A percentile compares a stretch with the other conserved stretches of the same genome.
phyloP scores from a whole-genome alignment of 148 eudicot species.

The Diospyros kaki region DNA sequence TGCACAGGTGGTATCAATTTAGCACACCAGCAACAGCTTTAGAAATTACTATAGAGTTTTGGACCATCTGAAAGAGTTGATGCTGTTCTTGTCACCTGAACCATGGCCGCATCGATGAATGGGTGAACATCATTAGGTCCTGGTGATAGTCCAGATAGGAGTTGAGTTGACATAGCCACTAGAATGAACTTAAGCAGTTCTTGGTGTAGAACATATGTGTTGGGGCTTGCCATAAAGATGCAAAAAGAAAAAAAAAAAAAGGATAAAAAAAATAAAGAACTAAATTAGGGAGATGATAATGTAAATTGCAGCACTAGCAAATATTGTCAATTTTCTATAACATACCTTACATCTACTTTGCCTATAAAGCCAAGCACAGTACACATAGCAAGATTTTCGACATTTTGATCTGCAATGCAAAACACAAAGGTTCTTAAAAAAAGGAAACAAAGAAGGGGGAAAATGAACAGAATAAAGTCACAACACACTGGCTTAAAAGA shows the following conservation, averaged over 20 bases:
- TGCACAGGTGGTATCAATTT: slow-evolving; percentile 28
- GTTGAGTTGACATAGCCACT: slow-evolving; percentile 88
- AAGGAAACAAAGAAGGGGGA: not conserved
- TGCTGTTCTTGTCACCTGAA: slow-evolving; percentile 47
- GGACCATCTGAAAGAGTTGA: not conserved
- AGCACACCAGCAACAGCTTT: not conserved
- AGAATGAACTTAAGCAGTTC: slow-evolving; percentile 88
- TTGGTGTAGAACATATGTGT: slow-evolving; percentile 66
- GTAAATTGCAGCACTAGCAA: not conserved
- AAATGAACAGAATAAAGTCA: not conserved
- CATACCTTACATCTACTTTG: slow-evolving; percentile 79
- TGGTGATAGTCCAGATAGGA: slow-evolving; percentile 79
- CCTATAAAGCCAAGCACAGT: slow-evolving; percentile 63
- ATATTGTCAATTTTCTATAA: slow-evolving; percentile 8
- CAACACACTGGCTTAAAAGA: not conserved
- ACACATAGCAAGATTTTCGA: slow-evolving; percentile 49
- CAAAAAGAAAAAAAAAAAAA: slow-evolving; percentile 15
- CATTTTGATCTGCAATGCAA: slow-evolving; percentile 49
- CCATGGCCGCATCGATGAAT: slow-evolving; percentile 71
- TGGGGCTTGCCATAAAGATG: slow-evolving; percentile 40
- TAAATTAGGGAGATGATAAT: slow-evolving; percentile 1
- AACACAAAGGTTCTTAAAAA: not conserved
- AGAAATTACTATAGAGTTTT: slow-evolving; percentile 10
- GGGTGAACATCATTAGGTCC: slow-evolving; percentile 77
- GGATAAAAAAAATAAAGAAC: not conserved